phyloP scores from a whole-genome alignment of 345 rosid species.

The Turritis glabra region DNA sequence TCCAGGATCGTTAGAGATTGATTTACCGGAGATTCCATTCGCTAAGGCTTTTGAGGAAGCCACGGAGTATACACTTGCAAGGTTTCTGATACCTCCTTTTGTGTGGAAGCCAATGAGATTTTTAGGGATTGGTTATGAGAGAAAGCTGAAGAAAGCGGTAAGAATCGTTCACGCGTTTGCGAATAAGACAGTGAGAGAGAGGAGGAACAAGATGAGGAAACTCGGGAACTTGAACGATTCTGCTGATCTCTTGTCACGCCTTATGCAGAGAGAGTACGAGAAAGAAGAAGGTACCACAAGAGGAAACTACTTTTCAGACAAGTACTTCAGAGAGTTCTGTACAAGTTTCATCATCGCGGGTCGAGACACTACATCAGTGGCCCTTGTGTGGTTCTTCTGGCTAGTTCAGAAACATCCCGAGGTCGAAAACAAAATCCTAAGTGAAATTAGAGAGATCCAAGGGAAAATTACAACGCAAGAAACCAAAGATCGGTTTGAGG shows the following conservation, averaged over 20 bases:
- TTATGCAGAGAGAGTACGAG: conserved; percentile 46
- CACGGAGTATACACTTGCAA: conserved; percentile 55
- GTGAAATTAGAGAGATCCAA: conserved; percentile 43
- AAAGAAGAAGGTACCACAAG: conserved; percentile 27
- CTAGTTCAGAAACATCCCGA: conserved; percentile 48
- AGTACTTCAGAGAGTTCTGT: conserved; percentile 64
- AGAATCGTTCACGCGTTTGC: conserved; percentile 65
- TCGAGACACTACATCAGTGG: conserved; percentile 82
- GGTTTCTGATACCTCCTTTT: conserved; percentile 66
- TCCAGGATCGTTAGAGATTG: conserved; percentile 59
- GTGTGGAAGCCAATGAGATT: conserved; percentile 74
- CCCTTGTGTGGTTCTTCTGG: conserved; percentile 81
- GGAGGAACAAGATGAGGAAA: conserved; percentile 38
- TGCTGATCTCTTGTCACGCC: conserved; percentile 66
- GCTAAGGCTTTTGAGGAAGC: conserved; percentile 84
- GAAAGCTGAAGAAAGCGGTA: conserved; percentile 56
- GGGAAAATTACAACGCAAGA: neutral
- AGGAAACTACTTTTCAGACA: conserved; percentile 39
- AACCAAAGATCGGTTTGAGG: conserved; percentile 28
- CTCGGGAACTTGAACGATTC: conserved; percentile 39
- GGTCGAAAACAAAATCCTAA: conserved; percentile 56
- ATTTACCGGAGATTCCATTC: conserved; percentile 63
- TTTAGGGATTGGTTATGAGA: conserved; percentile 60
- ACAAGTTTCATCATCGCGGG: conserved; percentile 76
- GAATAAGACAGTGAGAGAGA: conserved; percentile 45